These are phyloP conservation scores for Botrytis elliptica DNA, from an alignment of 2,329 filamentous ascomycete species.

Conservation along the genomic window DNA sequence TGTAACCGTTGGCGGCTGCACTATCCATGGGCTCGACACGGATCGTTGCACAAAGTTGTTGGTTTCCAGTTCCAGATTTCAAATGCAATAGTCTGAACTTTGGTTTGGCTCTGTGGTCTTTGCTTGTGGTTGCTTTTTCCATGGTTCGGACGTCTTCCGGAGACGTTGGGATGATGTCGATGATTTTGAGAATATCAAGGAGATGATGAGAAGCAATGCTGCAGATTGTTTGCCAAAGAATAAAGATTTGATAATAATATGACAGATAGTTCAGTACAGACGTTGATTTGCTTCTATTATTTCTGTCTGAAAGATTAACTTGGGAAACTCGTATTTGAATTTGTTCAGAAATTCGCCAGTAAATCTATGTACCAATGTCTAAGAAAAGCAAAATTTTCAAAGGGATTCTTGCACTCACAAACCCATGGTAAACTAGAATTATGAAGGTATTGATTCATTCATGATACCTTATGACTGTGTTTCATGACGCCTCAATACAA, in stretches of 20 bases:
- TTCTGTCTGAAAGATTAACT: background rate
- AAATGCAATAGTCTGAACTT: background rate
- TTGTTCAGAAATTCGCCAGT: background rate
- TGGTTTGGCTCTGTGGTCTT: background rate
- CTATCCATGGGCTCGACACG: background rate
- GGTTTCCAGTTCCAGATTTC: background rate
- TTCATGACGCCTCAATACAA: background rate
- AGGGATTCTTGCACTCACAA: background rate
- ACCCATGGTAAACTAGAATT: background rate
- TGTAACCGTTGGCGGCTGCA: background rate
- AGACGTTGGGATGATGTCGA: background rate
- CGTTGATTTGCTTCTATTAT: background rate
- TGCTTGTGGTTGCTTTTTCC: background rate
- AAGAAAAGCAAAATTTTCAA: background rate
- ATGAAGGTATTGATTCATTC: background rate
- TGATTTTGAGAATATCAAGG: background rate
- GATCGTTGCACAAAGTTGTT: background rate
- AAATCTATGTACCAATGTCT: background rate
- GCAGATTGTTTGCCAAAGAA: background rate
- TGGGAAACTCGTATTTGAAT: background rate
- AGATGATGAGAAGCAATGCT: background rate
- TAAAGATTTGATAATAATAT: background rate
- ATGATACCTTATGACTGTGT: background rate
- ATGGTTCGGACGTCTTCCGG: background rate
- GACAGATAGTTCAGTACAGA: background rate